These are phyloP conservation scores for Starmera quercuum DNA, from an alignment of 805 yeast genomes.

Conservation along the genomic window DNA sequence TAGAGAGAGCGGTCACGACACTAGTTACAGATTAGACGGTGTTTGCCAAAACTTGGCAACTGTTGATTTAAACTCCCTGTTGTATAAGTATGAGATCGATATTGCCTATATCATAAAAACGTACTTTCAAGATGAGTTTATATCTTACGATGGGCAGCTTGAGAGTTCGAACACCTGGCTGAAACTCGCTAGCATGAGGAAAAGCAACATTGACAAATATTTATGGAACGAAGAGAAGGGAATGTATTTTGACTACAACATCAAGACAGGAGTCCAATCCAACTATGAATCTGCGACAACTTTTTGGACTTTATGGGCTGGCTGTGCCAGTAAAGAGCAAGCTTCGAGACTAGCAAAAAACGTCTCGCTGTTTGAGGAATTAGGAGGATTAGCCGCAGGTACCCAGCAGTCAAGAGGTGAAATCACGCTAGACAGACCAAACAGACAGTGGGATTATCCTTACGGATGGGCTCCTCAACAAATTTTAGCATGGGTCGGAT, in stretches of 20 bases:
- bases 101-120: conserved; percentile 58
- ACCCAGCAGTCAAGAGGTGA: conserved; percentile 69
- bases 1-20: conserved; percentile 95
- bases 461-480: conserved; percentile 99
- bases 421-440: conserved; percentile 63
- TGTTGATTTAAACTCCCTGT: conserved; percentile 75
- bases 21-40: conserved; percentile 85
- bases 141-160: conserved; percentile 26
- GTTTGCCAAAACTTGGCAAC: conserved; percentile 86
- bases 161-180: conserved; percentile 57
- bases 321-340: conserved; percentile 56
- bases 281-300: conserved; percentile 81
- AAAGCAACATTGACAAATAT: conserved; percentile 50
- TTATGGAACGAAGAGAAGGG: conserved; percentile 80
- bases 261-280: conserved; percentile 45
- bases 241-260: conserved; percentile 78
- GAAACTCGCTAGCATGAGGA: conserved; percentile 46
- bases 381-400: conserved; percentile 87
- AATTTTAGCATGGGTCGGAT: conserved; percentile 87
- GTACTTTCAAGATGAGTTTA: conserved; percentile 44
- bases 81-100: conserved; percentile 86
- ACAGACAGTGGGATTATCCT: conserved; percentile 97
- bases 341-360: conserved; percentile 59
- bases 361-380: conserved; percentile 65
- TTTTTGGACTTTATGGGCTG: conserved; percentile 90